Base-by-base conservation (phyloP, 73 alveolate species). In the Paramecium tetraurelia region DNA sequence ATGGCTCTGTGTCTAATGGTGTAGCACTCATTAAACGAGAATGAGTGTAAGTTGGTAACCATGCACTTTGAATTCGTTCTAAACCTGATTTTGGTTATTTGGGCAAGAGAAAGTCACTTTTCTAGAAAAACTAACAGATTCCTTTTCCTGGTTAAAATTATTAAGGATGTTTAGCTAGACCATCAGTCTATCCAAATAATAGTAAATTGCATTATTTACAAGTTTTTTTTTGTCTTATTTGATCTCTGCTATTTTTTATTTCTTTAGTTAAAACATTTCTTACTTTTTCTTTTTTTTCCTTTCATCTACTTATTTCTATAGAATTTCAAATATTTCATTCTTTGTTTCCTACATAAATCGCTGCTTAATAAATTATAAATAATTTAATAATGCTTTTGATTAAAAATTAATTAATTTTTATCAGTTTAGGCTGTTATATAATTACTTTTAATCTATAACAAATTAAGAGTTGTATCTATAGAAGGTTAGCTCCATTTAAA, bases 151-250 rank as follows among this genome's bases (percentile, higher is more conserved):
- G 59, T 2, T 35, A 29, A 40, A 72, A 72, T 36, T 33, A 18
- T 12, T 72, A 33, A n/a, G 57, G 57, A 72, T 72, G 86, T 36
- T 72, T 36, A 72, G 35, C 86, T 35, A 72, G 31, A 35, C 86
- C 86, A 72, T 72, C 86, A 72, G 58, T 72, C 86, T 53, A 53
- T 53, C 69, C 69, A 53, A 53, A 53, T 72, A 72, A 72, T 35
- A 72, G 40, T 72, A 35, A 40, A 29, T 36, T 72, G 33, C 21
- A 72, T 33, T 31, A 72, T 53, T 53, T 72, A 72, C 57, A 29
- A 72, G 24, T 72, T 72, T 72, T 43, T 72, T 72, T 72, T 72
- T 72, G 40, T 72, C 59, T 35, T 72, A 33, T 36, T 72, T 36
- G 3, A 72, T 36, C 8, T 72, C 86, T 5, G 53, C 36, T 36